Conservation (phyloP, 2,329 filamentous ascomycete genomes). For the Monilinia polystroma region DNA sequence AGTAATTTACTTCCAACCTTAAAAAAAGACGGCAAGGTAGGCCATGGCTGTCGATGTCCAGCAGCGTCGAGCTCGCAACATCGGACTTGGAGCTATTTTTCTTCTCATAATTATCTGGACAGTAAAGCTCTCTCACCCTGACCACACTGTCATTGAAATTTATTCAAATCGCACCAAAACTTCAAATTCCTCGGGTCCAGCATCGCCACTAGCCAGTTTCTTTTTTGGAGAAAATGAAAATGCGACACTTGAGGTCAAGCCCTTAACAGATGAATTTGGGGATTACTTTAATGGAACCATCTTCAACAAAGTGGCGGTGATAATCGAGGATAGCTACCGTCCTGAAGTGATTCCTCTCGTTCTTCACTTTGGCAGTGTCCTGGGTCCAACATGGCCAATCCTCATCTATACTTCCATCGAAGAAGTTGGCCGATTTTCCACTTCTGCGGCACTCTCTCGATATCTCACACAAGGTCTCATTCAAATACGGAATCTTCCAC, state of each 20-base stretch:
- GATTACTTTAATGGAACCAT: constrained; percentile 32
- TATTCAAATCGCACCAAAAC: constrained; percentile 25
- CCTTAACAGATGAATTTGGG: constrained; percentile 9
- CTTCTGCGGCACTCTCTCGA: constrained; percentile 43
- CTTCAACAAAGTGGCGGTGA: constrained; percentile 41
- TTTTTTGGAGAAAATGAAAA: constrained; percentile 6
- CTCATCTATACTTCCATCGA: constrained; percentile 45
- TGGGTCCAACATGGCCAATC: constrained; percentile 48
- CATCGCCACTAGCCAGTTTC: not conserved
- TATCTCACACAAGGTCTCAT: constrained; percentile 41
- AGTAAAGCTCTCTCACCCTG: constrained; percentile 33
- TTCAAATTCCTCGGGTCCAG: constrained; percentile 10
- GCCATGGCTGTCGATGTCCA: constrained; percentile 32
- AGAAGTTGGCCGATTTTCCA: constrained; percentile 33
- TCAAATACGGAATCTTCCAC: constrained; percentile 44
- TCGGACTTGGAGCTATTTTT: constrained; percentile 32
- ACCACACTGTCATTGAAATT: constrained; percentile 28
- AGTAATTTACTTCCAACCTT: not conserved
- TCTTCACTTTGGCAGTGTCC: constrained; percentile 43
- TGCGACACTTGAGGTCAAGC: constrained; percentile 14
- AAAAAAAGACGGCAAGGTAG: not conserved
- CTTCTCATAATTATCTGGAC: constrained; percentile 35
- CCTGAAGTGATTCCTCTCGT: constrained; percentile 43
- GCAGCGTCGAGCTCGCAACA: constrained; percentile 32
- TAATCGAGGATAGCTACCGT: constrained; percentile 43